Evolutionary conservation across 2,329 filamentous ascomycete genomes (phyloP).

Genomic region (Zasmidium angulare): DNA sequence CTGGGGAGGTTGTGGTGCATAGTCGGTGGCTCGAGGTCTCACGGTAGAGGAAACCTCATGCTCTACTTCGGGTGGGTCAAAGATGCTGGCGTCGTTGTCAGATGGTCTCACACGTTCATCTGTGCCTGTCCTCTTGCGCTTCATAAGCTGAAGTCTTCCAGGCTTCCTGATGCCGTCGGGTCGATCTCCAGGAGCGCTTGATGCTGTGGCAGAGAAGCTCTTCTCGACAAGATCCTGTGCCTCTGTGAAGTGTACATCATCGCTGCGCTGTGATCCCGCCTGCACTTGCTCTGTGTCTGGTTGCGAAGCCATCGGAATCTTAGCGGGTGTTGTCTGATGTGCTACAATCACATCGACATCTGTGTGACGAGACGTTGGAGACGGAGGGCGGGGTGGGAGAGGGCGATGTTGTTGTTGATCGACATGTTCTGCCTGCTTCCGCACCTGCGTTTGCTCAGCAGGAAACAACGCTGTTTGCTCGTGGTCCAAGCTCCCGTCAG

Average conservation of each 20-base stretch:
- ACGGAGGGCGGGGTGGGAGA: neutral
- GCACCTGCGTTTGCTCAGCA: neutral
- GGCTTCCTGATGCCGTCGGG: conserved; percentile 1
- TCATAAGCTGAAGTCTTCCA: neutral
- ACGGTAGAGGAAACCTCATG: no score
- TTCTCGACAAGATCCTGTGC: conserved; percentile 19
- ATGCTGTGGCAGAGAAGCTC: conserved; percentile 12
- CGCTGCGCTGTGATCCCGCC: neutral
- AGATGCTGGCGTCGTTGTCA: neutral
- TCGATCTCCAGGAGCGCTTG: neutral
- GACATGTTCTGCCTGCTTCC: neutral
- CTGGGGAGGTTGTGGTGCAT: neutral
- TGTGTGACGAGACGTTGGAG: no score
- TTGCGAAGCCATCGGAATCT: neutral
- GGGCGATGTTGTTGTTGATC: neutral
- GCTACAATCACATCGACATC: neutral
- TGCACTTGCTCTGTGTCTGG: neutral
- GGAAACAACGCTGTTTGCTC: neutral
- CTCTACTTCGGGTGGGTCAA: neutral
- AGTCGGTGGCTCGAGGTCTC: neutral
- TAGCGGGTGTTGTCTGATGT: no score
- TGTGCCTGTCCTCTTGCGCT: neutral
- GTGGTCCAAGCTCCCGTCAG: neutral
- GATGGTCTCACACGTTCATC: neutral
- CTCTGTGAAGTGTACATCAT: conserved; percentile 1